Base-by-base conservation (phyloP, 1,284 basidiomycete species). In the Ustilago bromivora region DNA sequence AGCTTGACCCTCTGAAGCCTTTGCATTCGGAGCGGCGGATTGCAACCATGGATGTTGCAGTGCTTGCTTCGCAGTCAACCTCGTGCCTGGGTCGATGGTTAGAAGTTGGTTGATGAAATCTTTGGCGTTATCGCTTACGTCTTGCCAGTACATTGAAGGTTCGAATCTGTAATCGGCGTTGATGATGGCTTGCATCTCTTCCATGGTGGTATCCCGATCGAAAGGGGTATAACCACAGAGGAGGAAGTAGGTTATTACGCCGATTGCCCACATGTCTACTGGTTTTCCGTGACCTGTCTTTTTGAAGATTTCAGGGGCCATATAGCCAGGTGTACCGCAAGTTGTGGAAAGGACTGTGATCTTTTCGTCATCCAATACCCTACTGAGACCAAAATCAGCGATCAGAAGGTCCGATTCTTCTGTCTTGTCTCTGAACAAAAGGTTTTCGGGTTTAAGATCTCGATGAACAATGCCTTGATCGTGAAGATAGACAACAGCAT, bases 261-360 rank as follows among this genome's bases (percentile, higher is more conserved):
- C 84, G 31, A 84, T 82, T 4, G 82, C 82, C 82, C 85, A 98
- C 75, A 98, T 89, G 85, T 98, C 96, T 32, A 98, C 96, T 0
- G 96, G 95, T 87, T 95, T 97, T 49, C 94, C 92, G 83, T 99
- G 96, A 0, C 96, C 96, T 6, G 81, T 80, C 88, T 96, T 96
- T 86, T 92, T 92, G 90, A 99, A 99, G 81, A 99, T 98, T 87
- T 98, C 96, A 0, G 96, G 96, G 0, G 96, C 95, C 96, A 98
- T 98, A 87, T 99, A 98, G 51, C 86, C 93, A 11, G 93, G 93
- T 1, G 94, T 95, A 10, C 96, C 96, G 82, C 96, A 99, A 31
- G 98, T 94, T 84, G 98, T 97, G 2, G 95, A 98, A 67, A 98
- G 88, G 76, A 93, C 88, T 59, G 91, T 92, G 81, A 96, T 90